Evolutionary conservation across 139 green algal species (phyloP).

Genomic region (Coelastrella sp.): DNA sequence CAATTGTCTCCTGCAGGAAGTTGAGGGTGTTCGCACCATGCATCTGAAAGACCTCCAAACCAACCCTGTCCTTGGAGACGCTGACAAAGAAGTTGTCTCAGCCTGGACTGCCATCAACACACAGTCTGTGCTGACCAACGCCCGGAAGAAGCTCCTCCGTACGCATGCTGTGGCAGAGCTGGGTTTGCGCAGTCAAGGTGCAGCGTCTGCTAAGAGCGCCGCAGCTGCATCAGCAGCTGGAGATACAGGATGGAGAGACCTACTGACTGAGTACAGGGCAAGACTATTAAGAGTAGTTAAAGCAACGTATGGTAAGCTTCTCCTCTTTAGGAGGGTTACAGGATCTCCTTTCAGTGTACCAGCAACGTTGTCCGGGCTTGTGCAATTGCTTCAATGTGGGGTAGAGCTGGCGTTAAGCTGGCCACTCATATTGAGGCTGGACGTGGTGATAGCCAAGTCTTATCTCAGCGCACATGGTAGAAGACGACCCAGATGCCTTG

Average conservation of each 20-base stretch:
- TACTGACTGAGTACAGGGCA: neutral
- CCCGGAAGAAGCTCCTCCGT: neutral
- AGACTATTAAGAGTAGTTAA: conserved; percentile 24
- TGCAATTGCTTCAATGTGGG: too few species aligned
- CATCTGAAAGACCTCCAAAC: neutral
- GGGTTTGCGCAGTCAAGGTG: neutral
- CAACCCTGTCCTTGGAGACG: neutral
- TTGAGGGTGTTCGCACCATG: neutral
- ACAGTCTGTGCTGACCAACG: neutral
- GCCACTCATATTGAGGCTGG: too few species aligned
- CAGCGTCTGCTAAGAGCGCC: neutral
- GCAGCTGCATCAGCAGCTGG: neutral
- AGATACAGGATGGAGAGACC: neutral
- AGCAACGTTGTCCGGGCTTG: neutral
- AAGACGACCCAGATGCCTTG: neutral
- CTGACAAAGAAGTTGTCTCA: neutral
- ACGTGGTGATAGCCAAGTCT: too few species aligned
- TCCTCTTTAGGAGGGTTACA: neutral
- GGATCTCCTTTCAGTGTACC: neutral
- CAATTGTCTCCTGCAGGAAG: conserved; percentile 3
- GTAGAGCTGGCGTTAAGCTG: too few species aligned
- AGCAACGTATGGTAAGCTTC: conserved; percentile 24
- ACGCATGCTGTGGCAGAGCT: neutral
- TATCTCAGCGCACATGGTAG: too few species aligned
- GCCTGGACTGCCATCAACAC: conserved; percentile 5